These are phyloP conservation scores for Cucumis melo DNA, from an alignment of 306 rosid genomes.

Conservation along the genomic window DNA sequence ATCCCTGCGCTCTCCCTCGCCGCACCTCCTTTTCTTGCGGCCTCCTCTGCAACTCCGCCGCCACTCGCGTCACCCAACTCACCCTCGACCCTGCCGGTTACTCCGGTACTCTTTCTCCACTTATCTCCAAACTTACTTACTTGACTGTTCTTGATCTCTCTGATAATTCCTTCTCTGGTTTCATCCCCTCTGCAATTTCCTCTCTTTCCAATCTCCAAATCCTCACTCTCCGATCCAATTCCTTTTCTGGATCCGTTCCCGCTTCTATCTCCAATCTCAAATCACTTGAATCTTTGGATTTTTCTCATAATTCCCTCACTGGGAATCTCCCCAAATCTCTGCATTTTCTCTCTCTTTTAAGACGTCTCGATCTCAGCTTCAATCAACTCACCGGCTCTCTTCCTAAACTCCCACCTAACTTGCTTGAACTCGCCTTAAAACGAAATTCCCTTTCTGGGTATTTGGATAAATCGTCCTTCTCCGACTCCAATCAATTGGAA, in stretches of 20 bases:
- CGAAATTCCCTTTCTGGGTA: conserved; percentile 49
- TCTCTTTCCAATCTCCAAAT: conserved; percentile 46
- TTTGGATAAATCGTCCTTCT: conserved; percentile 32
- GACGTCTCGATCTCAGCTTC: conserved; percentile 66
- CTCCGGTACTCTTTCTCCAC: conserved; percentile 61
- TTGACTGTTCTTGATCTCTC: conserved; percentile 57
- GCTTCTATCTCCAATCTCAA: conserved; percentile 33
- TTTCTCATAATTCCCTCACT: conserved; percentile 40
- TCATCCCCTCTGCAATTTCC: conserved; percentile 52
- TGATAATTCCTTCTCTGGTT: conserved; percentile 53
- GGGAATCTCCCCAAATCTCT: conserved; percentile 42
- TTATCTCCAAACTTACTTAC: conserved; percentile 39
- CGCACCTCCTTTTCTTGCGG: conserved; percentile 69
- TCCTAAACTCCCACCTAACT: conserved; percentile 47
- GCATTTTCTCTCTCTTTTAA: conserved; percentile 23
- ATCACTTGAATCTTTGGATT: conserved; percentile 43
- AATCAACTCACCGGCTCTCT: conserved; percentile 45
- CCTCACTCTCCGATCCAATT: conserved; percentile 60
- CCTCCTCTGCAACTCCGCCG: conserved; percentile 49
- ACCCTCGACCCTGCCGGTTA: conserved; percentile 82
- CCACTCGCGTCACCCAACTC: conserved; percentile 54
- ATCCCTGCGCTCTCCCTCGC: conserved; percentile 67
- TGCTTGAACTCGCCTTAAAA: conserved; percentile 62
- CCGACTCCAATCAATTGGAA: conserved; percentile 30
- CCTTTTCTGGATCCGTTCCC: conserved; percentile 46